Evolutionary conservation across 2,329 filamentous ascomycete species (phyloP).

Genomic region (Fusarium neocosmosporiellum): DNA sequence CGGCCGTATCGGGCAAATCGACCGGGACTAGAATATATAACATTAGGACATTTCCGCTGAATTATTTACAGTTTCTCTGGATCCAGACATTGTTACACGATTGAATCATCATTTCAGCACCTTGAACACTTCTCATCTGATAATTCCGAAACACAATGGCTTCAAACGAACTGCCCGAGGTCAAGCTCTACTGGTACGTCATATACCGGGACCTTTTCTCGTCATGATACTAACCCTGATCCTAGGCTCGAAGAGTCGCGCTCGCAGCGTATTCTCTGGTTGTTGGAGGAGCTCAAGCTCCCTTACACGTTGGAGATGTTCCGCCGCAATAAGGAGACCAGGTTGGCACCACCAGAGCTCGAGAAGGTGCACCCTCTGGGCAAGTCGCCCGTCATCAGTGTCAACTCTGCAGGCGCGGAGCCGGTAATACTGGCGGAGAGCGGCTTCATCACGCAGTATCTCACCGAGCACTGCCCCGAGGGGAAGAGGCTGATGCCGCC

Average conservation of each 20-base stretch:
- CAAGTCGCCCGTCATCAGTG: constrained; percentile 82
- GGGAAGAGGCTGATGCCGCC: constrained; percentile 62
- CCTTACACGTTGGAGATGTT: constrained; percentile 84
- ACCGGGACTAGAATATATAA: constrained; percentile 26
- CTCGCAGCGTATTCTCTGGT: constrained; percentile 85
- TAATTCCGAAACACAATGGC: constrained; percentile 33
- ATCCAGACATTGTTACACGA: not conserved
- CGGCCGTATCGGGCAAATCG: constrained; percentile 19
- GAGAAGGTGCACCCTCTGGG: constrained; percentile 85
- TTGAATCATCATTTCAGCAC: not conserved
- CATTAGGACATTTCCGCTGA: not conserved
- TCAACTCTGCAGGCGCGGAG: constrained; percentile 59
- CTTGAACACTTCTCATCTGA: not conserved
- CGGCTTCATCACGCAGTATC: constrained; percentile 83
- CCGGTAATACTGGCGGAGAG: constrained; percentile 81
- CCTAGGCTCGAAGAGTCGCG: constrained; percentile 88
- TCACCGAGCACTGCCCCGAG: constrained; percentile 72
- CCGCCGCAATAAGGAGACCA: constrained; percentile 72
- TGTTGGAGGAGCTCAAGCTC: constrained; percentile 84
- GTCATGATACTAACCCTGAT: not conserved
- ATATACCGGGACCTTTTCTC: not conserved
- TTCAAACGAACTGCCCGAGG: constrained; percentile 57
- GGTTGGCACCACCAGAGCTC: constrained; percentile 80
- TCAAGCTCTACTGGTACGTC: constrained; percentile 73
- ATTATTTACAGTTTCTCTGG: not conserved